Evolutionary conservation across 805 yeast genomes (phyloP).

Genomic region (Candida ficus): DNA sequence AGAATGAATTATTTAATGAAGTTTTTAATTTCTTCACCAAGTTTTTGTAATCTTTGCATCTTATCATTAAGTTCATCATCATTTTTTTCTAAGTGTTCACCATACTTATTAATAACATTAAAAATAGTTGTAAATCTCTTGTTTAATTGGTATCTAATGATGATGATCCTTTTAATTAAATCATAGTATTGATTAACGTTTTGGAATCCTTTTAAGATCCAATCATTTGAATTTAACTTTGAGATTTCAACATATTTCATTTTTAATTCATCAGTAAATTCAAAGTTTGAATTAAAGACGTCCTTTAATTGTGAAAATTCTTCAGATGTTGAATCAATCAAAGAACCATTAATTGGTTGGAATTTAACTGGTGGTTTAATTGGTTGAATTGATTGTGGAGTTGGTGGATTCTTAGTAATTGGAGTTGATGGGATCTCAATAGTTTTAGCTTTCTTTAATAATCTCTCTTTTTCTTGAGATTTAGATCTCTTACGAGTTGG

Average conservation of each 20-base stretch:
- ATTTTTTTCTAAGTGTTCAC: constrained; percentile 27
- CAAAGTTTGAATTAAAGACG: constrained; percentile 3
- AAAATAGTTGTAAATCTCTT: constrained; percentile 34
- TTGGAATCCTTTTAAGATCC: constrained; percentile 33
- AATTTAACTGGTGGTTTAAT: constrained; percentile 14
- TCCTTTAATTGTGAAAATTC: constrained; percentile 2
- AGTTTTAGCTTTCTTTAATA: background rate
- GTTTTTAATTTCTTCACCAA: constrained; percentile 36
- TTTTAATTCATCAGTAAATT: constrained; percentile 8
- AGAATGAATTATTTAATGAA: constrained; percentile 22
- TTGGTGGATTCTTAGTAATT: background rate
- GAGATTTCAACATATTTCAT: constrained; percentile 26
- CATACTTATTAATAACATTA: constrained; percentile 32
- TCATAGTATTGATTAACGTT: constrained; percentile 30
- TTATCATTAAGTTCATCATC: constrained; percentile 31
- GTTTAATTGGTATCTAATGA: constrained; percentile 35
- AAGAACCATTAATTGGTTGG: constrained; percentile 4
- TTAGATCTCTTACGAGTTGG: constrained; percentile 13
- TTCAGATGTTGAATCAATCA: constrained; percentile 7
- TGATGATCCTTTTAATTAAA: constrained; percentile 30
- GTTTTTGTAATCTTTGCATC: constrained; percentile 31
- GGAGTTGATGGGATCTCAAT: background rate
- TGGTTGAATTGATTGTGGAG: background rate
- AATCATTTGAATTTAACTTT: constrained; percentile 25
- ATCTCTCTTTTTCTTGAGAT: constrained; percentile 5